Conservation (phyloP, 2,329 filamentous ascomycete genomes). For the Claviceps quebecensis region DNA sequence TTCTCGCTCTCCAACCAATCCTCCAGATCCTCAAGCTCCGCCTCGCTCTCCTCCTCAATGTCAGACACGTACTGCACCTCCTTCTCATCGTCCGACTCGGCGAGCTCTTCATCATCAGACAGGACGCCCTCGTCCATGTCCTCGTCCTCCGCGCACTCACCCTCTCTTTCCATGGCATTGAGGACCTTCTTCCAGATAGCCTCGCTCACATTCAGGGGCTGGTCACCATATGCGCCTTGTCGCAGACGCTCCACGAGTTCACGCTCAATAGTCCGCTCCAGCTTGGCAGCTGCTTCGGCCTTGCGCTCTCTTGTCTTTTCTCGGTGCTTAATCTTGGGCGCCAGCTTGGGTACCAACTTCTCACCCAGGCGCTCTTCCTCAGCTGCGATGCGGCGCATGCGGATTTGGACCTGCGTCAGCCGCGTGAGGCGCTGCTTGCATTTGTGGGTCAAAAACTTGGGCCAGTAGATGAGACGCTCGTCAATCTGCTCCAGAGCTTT, state of each 20-base stretch:
- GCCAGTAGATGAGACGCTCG: conserved; percentile 78
- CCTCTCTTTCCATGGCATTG: conserved; percentile 73
- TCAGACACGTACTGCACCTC: conserved; percentile 90
- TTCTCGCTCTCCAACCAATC: conserved; percentile 79
- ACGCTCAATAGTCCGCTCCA: conserved; percentile 89
- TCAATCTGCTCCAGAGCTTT: conserved; percentile 82
- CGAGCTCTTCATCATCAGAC: conserved; percentile 61
- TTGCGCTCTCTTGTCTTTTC: conserved; percentile 66
- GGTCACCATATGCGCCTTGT: conserved; percentile 86
- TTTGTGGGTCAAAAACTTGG: conserved; percentile 85
- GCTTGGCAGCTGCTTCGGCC: conserved; percentile 73
- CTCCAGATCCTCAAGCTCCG: conserved; percentile 67
- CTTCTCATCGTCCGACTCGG: conserved; percentile 56
- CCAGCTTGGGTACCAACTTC: conserved; percentile 73
- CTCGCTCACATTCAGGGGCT: conserved; percentile 89
- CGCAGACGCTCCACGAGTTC: conserved; percentile 84
- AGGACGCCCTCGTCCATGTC: conserved; percentile 81
- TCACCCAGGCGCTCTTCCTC: conserved; percentile 86
- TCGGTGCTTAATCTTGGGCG: conserved; percentile 72
- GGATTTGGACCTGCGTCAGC: conserved; percentile 79
- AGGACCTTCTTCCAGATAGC: conserved; percentile 96
- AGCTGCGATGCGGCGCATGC: conserved; percentile 64
- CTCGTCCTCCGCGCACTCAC: conserved; percentile 69
- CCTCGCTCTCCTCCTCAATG: conserved; percentile 71
- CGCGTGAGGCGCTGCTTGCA: conserved; percentile 93